These are phyloP conservation scores for Exophiala alcalophila DNA, from an alignment of 2,329 filamentous ascomycete genomes.

Conservation along the genomic window DNA sequence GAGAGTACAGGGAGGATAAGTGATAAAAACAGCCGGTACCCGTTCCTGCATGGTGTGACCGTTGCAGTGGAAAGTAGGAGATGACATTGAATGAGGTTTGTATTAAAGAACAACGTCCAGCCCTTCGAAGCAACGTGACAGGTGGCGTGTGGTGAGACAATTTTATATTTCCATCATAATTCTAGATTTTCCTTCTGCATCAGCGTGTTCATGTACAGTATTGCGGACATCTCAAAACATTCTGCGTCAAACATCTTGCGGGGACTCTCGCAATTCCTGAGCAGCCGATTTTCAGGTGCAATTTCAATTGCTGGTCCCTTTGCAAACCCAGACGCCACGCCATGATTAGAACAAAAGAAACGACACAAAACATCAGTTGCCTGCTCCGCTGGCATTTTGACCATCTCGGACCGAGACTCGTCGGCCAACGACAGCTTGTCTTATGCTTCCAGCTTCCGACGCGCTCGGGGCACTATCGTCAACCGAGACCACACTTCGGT, in stretches of 20 bases:
- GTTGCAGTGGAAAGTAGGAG: conserved; percentile 1
- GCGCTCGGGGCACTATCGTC: conserved; percentile 11
- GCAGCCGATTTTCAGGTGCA: conserved; percentile 2
- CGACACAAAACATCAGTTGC: conserved; percentile 5
- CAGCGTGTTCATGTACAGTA: conserved; percentile 10
- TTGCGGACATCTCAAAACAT: conserved; percentile 12
- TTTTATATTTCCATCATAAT: conserved; percentile 8
- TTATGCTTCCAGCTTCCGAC: conserved; percentile 28
- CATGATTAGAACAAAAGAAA: conserved; percentile 15
- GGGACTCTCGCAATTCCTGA: conserved; percentile 3
- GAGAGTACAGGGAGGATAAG: too few relatives aligned
- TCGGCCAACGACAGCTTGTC: conserved; percentile 26
- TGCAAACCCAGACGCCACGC: conserved; percentile 10
- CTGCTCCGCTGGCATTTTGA: conserved; percentile 3
- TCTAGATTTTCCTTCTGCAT: conserved; percentile 9
- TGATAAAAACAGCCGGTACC: too few relatives aligned
- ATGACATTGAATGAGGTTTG: background rate
- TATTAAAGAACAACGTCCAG: too few relatives aligned
- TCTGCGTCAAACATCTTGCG: conserved; percentile 9
- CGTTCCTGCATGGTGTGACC: conserved; percentile 7
- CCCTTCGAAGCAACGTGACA: too few relatives aligned
- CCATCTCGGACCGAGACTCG: conserved; percentile 24
- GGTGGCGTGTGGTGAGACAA: too few relatives aligned
- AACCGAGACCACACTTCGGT: conserved; percentile 23
- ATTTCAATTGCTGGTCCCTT: conserved; percentile 1